Base-by-base conservation (phyloP, 148 eudicot species). In the Vaccinium macrocarpon region DNA sequence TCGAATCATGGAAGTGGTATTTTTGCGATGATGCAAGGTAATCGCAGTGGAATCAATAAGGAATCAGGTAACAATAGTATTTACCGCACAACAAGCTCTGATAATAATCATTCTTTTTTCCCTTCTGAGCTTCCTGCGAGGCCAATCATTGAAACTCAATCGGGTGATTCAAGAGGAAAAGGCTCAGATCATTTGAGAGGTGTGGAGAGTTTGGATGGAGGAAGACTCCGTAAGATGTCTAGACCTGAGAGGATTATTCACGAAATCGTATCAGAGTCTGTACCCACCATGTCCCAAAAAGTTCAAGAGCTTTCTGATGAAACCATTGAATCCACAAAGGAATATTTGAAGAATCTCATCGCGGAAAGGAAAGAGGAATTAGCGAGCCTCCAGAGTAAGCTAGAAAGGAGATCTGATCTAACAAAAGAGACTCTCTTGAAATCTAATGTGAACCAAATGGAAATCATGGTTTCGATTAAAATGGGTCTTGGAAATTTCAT, bases 81-180 rank as follows among this genome's bases (percentile, higher is more conserved):
- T 74, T 84, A 88, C 59, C 89, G 81, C 82, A 87, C 91, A 21
- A 82, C 89, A 48, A 88, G 91, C 87, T 92, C 98, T 2, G 94
- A 95, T 19, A 92, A 85, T 81, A 92, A 85, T 82, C 81, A 62
- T 79, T 93, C 95, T 8, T 92, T 93, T 81, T 93, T 91, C 78
- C 98, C 95, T 11, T 92, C 95, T 6, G 96, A 95, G 81, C 82
- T 95, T 88, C 94, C 94, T 12, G 95, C 98, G 3, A 91, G 92
- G 83, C 94, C 94, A 1, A 85, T 81, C 74, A 35, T 87, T 49
- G 97, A 91, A 51, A 86, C 87, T 42, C 86, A 85, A 64, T 90
- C 92, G 1, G 90, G 86, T 80, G 94, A 93, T 81, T 91, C 91
- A 5, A 84, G 92, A 76, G 91, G 90, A 62, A 90, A 84, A 77